These are phyloP conservation scores for Fraxinus xanthoxyloides DNA, from an alignment of 305 asterid species.

Conservation along the genomic window DNA sequence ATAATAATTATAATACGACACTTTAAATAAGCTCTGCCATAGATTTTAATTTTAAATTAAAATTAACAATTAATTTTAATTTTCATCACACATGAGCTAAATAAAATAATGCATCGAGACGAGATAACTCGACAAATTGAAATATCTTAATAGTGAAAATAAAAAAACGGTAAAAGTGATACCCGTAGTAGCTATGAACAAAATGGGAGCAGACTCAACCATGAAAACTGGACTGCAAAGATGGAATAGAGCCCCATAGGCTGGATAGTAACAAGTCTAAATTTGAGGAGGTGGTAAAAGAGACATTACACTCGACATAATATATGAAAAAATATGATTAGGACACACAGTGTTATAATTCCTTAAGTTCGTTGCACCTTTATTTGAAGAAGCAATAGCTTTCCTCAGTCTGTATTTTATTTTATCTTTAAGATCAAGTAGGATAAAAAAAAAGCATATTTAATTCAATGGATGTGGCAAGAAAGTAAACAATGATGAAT, in stretches of 20 bases:
- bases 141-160: background rate
- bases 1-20: background rate
- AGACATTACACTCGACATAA: background rate
- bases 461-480: background rate
- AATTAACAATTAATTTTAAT: too few species aligned
- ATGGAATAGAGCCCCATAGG: background rate
- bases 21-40: background rate
- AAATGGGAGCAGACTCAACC: background rate
- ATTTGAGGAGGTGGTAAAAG: background rate
- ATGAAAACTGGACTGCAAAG: background rate
- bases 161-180: too few species aligned
- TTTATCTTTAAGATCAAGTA: background rate
- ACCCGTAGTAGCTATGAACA: too few species aligned
- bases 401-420: background rate
- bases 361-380: background rate
- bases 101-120: background rate
- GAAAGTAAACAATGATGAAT: slow-evolving; percentile 8
- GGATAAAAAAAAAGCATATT: background rate
- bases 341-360: background rate
- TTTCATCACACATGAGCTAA: too few species aligned
- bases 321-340: background rate
- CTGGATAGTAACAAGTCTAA: background rate
- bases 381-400: background rate
- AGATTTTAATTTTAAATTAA: too few species aligned
- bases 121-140: background rate